phyloP scores from a whole-genome alignment of 2,329 filamentous ascomycete species.

The Diaporthe citrichinensis region DNA sequence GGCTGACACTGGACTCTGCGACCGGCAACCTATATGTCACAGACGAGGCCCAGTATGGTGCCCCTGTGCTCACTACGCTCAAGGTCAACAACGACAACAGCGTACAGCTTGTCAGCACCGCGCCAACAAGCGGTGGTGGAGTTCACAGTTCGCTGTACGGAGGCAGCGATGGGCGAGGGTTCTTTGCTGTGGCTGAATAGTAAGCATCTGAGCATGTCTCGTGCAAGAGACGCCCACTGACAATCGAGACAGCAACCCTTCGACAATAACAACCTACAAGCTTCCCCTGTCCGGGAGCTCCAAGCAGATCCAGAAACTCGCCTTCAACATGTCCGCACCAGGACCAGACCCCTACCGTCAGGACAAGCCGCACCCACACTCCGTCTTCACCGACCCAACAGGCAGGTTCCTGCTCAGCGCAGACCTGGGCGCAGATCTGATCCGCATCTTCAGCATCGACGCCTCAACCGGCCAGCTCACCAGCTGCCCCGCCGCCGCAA shows the following conservation, averaged over 20 bases:
- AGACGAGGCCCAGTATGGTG: conserved; percentile 50
- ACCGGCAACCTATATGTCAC: conserved; percentile 53
- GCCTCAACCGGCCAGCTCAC: conserved; percentile 59
- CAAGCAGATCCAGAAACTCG: conserved; percentile 53
- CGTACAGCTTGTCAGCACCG: conserved; percentile 50
- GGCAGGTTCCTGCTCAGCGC: conserved; percentile 64
- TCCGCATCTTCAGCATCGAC: conserved; percentile 68
- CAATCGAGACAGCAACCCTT: conserved; percentile 53
- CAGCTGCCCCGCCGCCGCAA: conserved; percentile 58
- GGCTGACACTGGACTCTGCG: conserved; percentile 53
- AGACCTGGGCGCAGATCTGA: conserved; percentile 68
- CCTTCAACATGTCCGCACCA: conserved; percentile 57
- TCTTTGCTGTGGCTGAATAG: conserved; percentile 61
- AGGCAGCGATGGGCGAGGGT: conserved; percentile 54
- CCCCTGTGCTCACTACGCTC: conserved; percentile 50
- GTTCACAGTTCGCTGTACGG: conserved; percentile 59
- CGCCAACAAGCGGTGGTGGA: conserved; percentile 53
- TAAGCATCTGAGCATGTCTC: conserved; percentile 45
- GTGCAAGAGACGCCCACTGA: background rate
- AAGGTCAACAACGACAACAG: conserved; percentile 51
- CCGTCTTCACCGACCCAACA: conserved; percentile 63
- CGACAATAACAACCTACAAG: conserved; percentile 59
- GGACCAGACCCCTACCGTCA: conserved; percentile 65
- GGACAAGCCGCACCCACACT: conserved; percentile 68
- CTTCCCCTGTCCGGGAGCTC: conserved; percentile 53